A percentile compares a stretch with the other conserved stretches of the same genome.
Evolutionary conservation across 345 rosid genomes (phyloP).

Genomic region (Acer yangbiense): DNA sequence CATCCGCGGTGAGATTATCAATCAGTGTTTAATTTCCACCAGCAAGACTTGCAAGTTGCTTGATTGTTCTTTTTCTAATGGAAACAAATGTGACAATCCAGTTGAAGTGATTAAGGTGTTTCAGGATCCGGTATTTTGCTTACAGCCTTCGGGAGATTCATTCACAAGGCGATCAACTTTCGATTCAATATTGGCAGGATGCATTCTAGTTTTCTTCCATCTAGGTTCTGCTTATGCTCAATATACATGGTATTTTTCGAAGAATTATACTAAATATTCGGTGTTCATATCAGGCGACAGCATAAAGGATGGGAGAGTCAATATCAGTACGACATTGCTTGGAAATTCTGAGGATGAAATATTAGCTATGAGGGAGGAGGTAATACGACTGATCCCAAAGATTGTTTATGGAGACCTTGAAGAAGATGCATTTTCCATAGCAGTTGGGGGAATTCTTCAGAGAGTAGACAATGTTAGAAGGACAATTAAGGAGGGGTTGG

Average conservation of each 20-base stretch:
- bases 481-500: slow-evolving; percentile 25
- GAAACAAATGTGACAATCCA: slow-evolving; percentile 43
- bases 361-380: slow-evolving; percentile 44
- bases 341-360: slow-evolving; percentile 32
- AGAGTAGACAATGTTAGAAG: slow-evolving; percentile 33
- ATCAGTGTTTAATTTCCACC: slow-evolving; percentile 41
- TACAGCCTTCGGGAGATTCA: slow-evolving; percentile 69
- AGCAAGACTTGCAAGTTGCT: slow-evolving; percentile 39
- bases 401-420: slow-evolving; percentile 40
- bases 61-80: slow-evolving; percentile 28
- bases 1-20: slow-evolving; percentile 42
- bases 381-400: slow-evolving; percentile 49
- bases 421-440: slow-evolving; percentile 62
- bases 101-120: slow-evolving; percentile 43
- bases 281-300: slow-evolving; percentile 43
- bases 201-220: slow-evolving; percentile 69
- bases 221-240: slow-evolving; percentile 51
- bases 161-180: slow-evolving; percentile 58
- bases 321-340: slow-evolving; percentile 30
- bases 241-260: slow-evolving; percentile 57
- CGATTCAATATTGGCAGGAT: slow-evolving; percentile 61
- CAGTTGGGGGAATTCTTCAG: slow-evolving; percentile 38
- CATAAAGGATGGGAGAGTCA: slow-evolving; percentile 25
- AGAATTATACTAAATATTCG: slow-evolving; percentile 38
- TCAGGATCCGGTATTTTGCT: slow-evolving; percentile 45